phyloP scores from a whole-genome alignment of 306 rosid species.

The Gleditsia sinensis region DNA sequence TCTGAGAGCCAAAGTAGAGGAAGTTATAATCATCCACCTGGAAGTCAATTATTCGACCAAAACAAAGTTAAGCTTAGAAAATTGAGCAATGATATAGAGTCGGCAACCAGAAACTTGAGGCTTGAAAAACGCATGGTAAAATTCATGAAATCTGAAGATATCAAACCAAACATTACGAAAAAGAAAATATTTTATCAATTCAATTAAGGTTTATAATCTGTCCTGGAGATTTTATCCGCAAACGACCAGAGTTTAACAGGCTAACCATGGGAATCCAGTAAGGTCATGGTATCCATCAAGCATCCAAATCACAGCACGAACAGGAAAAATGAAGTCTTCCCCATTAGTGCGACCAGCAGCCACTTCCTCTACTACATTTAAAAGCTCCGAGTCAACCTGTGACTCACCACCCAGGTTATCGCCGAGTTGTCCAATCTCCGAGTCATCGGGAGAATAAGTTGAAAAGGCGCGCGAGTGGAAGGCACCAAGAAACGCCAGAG shows the following conservation, averaged over 20 bases:
- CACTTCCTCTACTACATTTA: slow-evolving; percentile 23
- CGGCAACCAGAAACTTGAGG: background rate
- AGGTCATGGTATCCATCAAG: slow-evolving; percentile 74
- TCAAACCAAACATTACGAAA: background rate
- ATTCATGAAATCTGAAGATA: background rate
- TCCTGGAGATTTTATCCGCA: background rate
- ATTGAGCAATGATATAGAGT: background rate
- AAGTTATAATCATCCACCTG: slow-evolving; percentile 84
- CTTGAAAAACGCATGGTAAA: background rate
- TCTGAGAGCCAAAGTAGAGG: slow-evolving; percentile 79
- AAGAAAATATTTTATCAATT: background rate
- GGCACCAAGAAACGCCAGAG: slow-evolving; percentile 33
- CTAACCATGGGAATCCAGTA: slow-evolving; percentile 88
- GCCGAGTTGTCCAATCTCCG: slow-evolving; percentile 31
- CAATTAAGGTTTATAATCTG: background rate
- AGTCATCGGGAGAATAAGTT: slow-evolving; percentile 42
- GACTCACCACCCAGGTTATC: slow-evolving; percentile 30
- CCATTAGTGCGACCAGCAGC: slow-evolving; percentile 22
- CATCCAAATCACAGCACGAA: slow-evolving; percentile 52
- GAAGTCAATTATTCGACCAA: slow-evolving; percentile 31
- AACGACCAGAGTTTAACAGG: background rate
- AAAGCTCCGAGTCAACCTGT: slow-evolving; percentile 41
- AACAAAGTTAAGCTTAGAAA: slow-evolving; percentile 15
- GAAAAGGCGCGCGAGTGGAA: slow-evolving; percentile 59
- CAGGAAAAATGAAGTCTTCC: slow-evolving; percentile 50